Evolutionary conservation across 768 basidiomycete species (phyloP).

Genomic region (Tylopilus sp.): DNA sequence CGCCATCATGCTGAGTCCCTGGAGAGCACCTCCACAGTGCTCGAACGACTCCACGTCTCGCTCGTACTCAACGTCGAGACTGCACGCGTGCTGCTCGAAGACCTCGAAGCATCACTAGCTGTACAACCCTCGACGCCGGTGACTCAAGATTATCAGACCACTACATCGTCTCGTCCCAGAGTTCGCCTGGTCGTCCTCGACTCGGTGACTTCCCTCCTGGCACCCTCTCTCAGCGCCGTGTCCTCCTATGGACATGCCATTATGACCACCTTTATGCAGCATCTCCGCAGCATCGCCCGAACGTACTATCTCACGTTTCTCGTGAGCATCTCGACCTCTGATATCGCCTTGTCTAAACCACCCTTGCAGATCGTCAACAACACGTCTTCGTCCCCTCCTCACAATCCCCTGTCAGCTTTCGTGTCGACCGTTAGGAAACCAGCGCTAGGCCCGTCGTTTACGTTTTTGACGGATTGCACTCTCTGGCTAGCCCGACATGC

Average conservation of each 20-base stretch:
- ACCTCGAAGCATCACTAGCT: slow-evolving; percentile 31
- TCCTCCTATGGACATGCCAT: slow-evolving; percentile 74
- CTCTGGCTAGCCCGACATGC: slow-evolving; percentile 55
- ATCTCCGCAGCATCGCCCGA: slow-evolving; percentile 50
- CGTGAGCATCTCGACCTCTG: slow-evolving; percentile 37
- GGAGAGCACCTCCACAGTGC: slow-evolving; percentile 31
- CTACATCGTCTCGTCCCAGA: slow-evolving; percentile 6
- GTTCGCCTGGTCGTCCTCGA: slow-evolving; percentile 61
- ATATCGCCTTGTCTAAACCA: not conserved
- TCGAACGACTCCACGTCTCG: slow-evolving; percentile 59
- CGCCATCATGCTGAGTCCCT: slow-evolving; percentile 2
- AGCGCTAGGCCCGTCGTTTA: slow-evolving; percentile 72
- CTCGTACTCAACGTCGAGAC: slow-evolving; percentile 56
- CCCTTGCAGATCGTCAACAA: slow-evolving; percentile 57
- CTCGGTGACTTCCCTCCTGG: slow-evolving; percentile 58
- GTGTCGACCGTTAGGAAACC: slow-evolving; percentile 51
- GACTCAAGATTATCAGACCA: slow-evolving; percentile 10
- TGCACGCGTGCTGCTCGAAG: slow-evolving; percentile 49
- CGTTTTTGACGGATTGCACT: slow-evolving; percentile 67
- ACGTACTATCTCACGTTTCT: slow-evolving; percentile 45
- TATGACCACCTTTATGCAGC: slow-evolving; percentile 70
- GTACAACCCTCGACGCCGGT: slow-evolving; percentile 17
- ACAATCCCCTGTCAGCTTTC: slow-evolving; percentile 34
- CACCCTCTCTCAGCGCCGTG: slow-evolving; percentile 57
- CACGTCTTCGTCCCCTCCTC: slow-evolving; percentile 36